Evolutionary conservation across 169 alveolate genomes (phyloP).

Genomic region (Eimeria brunetti): DNA sequence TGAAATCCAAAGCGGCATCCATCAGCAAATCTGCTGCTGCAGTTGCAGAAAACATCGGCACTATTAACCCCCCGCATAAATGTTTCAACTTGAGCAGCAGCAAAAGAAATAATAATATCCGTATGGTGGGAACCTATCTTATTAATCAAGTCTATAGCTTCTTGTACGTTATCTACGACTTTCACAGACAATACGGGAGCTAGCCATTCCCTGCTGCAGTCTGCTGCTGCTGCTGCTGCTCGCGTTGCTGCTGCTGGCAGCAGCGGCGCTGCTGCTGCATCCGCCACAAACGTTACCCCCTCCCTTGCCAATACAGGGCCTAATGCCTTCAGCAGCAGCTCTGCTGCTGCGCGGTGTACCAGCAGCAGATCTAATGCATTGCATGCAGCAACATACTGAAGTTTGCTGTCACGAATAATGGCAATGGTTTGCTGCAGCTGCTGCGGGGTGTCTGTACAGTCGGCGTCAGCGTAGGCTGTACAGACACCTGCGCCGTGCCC

Average conservation of each 20-base stretch:
- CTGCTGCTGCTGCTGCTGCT: constrained; percentile 54
- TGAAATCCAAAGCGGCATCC: constrained; percentile 89
- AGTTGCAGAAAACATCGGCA: constrained; percentile 86
- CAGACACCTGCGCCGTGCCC: constrained; percentile 87
- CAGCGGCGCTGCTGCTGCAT: neutral
- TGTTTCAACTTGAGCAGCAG: constrained; percentile 33
- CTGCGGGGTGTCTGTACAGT: constrained; percentile 69
- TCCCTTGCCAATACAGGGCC: constrained; percentile 43
- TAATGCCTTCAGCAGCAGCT: constrained; percentile 74
- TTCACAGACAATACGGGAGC: constrained; percentile 80
- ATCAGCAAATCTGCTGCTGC: constrained; percentile 88
- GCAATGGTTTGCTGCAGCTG: constrained; percentile 76
- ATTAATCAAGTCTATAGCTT: constrained; percentile 86
- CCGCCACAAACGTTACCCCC: constrained; percentile 62
- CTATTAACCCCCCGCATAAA: constrained; percentile 84
- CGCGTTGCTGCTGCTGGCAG: neutral
- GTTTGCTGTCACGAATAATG: constrained; percentile 84
- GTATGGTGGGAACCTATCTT: constrained; percentile 88
- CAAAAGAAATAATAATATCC: constrained; percentile 85
- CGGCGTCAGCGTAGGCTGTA: constrained; percentile 83
- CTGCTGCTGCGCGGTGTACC: constrained; percentile 80
- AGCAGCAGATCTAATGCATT: constrained; percentile 86
- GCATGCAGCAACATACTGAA: constrained; percentile 87
- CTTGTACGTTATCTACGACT: constrained; percentile 78
- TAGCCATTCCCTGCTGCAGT: constrained; percentile 84